Evolutionary conservation across 164 flowering plant genomes (phyloP).

Genomic region (Vitis amurensis): DNA sequence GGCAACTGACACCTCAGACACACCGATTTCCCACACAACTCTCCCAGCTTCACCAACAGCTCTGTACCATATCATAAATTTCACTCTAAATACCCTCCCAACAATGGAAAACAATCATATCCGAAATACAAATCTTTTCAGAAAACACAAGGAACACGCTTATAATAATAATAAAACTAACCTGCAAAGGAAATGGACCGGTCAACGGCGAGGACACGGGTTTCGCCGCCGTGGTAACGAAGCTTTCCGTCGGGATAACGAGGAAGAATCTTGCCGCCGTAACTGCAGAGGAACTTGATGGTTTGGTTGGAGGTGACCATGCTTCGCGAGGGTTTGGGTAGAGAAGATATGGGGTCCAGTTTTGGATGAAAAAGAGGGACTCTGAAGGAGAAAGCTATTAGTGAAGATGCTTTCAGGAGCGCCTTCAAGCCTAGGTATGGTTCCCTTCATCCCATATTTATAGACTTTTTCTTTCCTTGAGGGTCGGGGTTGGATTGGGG

Average conservation of each 20-base stretch:
- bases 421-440: conserved; percentile 30
- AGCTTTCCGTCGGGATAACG: conserved; percentile 89
- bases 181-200: conserved; percentile 77
- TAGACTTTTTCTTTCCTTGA: conserved; percentile 9
- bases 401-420: conserved; percentile 15
- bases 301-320: conserved; percentile 41
- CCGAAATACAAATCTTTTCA: neutral
- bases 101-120: neutral
- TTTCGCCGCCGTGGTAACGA: conserved; percentile 88
- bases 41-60: conserved; percentile 63
- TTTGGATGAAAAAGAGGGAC: neutral
- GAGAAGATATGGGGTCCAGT: conserved; percentile 7
- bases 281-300: conserved; percentile 83
- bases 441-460: conserved; percentile 25
- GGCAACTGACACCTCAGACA: conserved; percentile 82
- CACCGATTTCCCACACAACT: conserved; percentile 71
- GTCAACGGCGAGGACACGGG: conserved; percentile 77
- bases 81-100: conserved; percentile 5
- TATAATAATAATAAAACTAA: conserved; percentile 23
- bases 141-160: neutral
- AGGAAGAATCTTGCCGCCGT: conserved; percentile 91
- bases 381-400: neutral
- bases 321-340: conserved; percentile 6
- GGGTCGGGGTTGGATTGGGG: neutral
- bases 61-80: conserved; percentile 44